Base-by-base conservation (phyloP, 2,329 filamentous ascomycete genomes). In the Coleophoma cylindrospora region DNA sequence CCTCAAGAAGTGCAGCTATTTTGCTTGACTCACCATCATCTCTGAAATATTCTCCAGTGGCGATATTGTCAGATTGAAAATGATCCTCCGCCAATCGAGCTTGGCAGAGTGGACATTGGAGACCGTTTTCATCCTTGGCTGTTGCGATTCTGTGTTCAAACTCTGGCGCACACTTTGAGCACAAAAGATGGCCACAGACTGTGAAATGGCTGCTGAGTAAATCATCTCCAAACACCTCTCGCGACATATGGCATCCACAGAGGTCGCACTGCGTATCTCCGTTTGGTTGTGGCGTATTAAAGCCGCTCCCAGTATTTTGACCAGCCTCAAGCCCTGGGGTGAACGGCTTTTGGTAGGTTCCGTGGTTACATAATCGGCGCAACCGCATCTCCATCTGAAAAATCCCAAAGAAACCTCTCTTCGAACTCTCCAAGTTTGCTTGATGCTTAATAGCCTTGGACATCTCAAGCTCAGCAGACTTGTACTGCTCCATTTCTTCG, bases 281-380 rank as follows among this genome's bases (percentile, higher is more conserved):
- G 19, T 45, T 41, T 19, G 40, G 17, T 19, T 41, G 9, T 41
- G 34, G 14, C 14, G 34, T 33, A 3, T 27, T 11, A 17, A 22
- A 34, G 27, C n/a, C 33, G 40, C 14, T 15, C 21, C 17, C 17
- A n/a, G 40, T 3, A 19, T 41, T 19, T 46, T 34, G 44, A 17
- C 37, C 33, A 21, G 34, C 44, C 8, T 46, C 44, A 5, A 12
- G 13, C 9, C 32, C 33, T 13, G 22, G 4, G 13, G 69, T 71
- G 41, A 74, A 71, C 0, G 57, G 62, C 37, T 71, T 66, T 52
- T 75, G 74, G 54, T 65, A 73, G 0, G 74, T 77, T 1, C 74
- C 74, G 50, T 75, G 74, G 47, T 77, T 76, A 58, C 74, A 76
- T 1, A 77, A 51, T 9, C 75, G 70, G 0, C 74, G 68, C 14